Evolutionary conservation across 441 rosid genomes (phyloP).

Genomic region (Daphne laureola): DNA sequence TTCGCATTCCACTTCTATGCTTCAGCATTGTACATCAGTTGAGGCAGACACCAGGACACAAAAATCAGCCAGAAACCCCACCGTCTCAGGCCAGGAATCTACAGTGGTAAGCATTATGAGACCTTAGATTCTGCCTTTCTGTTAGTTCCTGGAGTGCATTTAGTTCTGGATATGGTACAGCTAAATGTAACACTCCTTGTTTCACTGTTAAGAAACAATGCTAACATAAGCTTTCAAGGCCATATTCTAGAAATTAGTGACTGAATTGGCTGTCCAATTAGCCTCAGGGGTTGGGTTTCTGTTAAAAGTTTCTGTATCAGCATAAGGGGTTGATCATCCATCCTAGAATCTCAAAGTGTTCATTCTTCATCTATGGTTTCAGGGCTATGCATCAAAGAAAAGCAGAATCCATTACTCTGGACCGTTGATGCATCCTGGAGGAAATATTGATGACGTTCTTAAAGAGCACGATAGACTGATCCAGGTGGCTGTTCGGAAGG

Average conservation of each 20-base stretch:
- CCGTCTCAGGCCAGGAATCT: constrained; percentile 25
- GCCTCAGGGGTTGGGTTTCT: background rate
- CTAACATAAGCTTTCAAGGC: too few relatives aligned
- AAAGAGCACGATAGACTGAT: constrained; percentile 81
- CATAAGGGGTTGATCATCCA: constrained; percentile 9
- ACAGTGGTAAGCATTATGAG: constrained; percentile 29
- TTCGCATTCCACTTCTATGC: constrained; percentile 46
- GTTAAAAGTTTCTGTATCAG: background rate
- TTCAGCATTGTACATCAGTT: constrained; percentile 39
- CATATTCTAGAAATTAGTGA: background rate
- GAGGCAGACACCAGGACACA: constrained; percentile 27
- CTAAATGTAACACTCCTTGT: too few relatives aligned
- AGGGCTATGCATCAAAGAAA: constrained; percentile 38
- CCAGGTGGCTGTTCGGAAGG: constrained; percentile 73
- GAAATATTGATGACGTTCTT: constrained; percentile 66
- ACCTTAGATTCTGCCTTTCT: too few relatives aligned
- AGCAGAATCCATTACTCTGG: constrained; percentile 64
- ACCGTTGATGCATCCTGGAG: constrained; percentile 81
- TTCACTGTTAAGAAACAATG: too few relatives aligned
- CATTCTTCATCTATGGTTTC: background rate
- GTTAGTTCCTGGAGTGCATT: too few relatives aligned
- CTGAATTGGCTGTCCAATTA: constrained; percentile 7
- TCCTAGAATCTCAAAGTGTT: background rate
- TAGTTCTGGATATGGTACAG: too few relatives aligned
- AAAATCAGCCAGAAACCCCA: constrained; percentile 26